Evolutionary conservation across 495 filamentous ascomycete genomes (phyloP), one percentile per base, ranked within the genome.

Genomic region (Xylaria palmicola): DNA sequence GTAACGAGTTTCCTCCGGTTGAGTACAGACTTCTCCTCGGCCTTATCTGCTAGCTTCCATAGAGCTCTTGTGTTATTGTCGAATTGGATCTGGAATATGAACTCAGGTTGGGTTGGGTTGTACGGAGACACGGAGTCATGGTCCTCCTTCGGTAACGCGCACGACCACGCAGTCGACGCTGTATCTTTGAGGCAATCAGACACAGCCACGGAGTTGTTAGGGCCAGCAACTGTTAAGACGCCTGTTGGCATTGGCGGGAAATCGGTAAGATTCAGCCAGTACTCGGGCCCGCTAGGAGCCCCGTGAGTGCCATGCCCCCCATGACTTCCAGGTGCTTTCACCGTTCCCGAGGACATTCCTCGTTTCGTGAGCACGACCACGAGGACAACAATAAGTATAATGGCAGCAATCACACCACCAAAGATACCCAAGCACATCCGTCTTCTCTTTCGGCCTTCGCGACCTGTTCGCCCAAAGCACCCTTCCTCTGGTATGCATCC

Each of bases 241-340:
- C 92, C 92, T 0, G 89, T 92, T 8, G 89, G 90, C 58, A 97
- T 90, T 0, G 92, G 88, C 34, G 92, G 92, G 63, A 89, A 96
- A 26, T 86, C 86, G 1, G 92, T 95, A 26, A 96, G 71, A 66
- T 95, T 96, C 32, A 95, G 79, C 2, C 24, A 19, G 0, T 19
- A 30, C 20, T 53, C 43, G 34, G 60, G 27, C 60, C 10, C 19
- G 15, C 37, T 65, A 64, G 9, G 66, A 82, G 22, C 62, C 65
- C 15, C 67, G 73, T 56, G 13, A 34, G 32, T 27, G 8, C 47
- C 47, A 12, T 26, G 20, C 17, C 29, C 47, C 29, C n/a, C n/a
- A n/a, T n/a, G n/a, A n/a, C n/a, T n/a, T n/a, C n/a, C n/a, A n/a
- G n/a, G n/a, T 27, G 68, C 26, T 79, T 81, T n/a, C 74, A 12